Evolutionary conservation across 73 alveolate genomes (phyloP).

Genomic region (Diophrys appendiculata): DNA sequence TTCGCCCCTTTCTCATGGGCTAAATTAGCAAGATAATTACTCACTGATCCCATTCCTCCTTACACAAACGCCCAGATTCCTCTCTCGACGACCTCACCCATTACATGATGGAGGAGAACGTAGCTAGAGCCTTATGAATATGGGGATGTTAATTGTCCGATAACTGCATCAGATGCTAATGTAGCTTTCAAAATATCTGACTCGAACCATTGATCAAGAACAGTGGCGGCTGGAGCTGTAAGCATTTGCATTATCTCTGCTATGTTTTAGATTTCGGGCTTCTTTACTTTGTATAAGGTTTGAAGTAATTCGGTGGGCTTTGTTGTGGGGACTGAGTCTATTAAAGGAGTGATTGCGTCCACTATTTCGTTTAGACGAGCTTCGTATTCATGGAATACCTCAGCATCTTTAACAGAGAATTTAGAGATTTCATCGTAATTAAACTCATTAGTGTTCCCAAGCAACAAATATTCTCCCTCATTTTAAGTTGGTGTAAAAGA

Average conservation of each 20-base stretch:
- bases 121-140: constrained; percentile 60
- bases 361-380: constrained; percentile 43
- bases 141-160: constrained; percentile 64
- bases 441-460: constrained; percentile 43
- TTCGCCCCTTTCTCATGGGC: constrained; percentile 65
- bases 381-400: constrained; percentile 48
- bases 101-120: constrained; percentile 72
- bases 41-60: constrained; percentile 79
- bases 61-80: constrained; percentile 69
- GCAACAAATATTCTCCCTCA: constrained; percentile 40
- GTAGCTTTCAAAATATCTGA: constrained; percentile 72
- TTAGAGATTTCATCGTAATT: constrained; percentile 57
- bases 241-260: constrained; percentile 48
- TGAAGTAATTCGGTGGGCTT: background rate
- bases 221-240: constrained; percentile 64
- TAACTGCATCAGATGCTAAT: constrained; percentile 70
- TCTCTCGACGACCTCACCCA: constrained; percentile 64
- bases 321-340: constrained; percentile 32
- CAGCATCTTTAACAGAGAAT: constrained; percentile 69
- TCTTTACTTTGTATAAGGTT: background rate
- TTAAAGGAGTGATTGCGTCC: constrained; percentile 44
- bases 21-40: constrained; percentile 45
- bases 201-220: constrained; percentile 69
- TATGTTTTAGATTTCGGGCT: constrained; percentile 4
- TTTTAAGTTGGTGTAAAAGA: constrained; percentile 63